phyloP scores from a whole-genome alignment of 164 flowering plant species.

The Taxillus chinensis region DNA sequence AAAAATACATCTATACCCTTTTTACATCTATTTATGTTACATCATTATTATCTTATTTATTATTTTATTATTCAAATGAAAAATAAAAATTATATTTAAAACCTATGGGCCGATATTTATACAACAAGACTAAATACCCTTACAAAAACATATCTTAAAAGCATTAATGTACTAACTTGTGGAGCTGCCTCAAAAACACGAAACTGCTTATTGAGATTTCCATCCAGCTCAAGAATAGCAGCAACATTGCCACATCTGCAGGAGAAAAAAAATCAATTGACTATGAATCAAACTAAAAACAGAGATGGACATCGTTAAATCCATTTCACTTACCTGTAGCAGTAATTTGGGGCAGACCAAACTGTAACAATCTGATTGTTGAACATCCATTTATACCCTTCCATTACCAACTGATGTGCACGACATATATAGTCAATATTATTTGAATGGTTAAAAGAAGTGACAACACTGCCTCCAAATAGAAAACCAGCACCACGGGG shows the following conservation, averaged over 20 bases:
- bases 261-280: not conserved
- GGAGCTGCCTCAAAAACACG: slow-evolving; percentile 99
- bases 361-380: slow-evolving; percentile 91
- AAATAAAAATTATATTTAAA: no score
- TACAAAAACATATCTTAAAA: no score
- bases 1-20: no score
- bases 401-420: slow-evolving; percentile 99
- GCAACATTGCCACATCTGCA: slow-evolving; percentile 99
- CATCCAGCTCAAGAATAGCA: slow-evolving; percentile 96
- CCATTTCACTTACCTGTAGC: slow-evolving; percentile 61
- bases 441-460: slow-evolving; percentile 76
- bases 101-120: no score
- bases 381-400: slow-evolving; percentile 99
- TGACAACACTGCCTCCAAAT: slow-evolving; percentile 91
- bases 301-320: not conserved
- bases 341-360: slow-evolving; percentile 99
- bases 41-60: no score
- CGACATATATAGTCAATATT: slow-evolving; percentile 92
- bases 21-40: no score
- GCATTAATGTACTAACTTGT: slow-evolving; percentile 43
- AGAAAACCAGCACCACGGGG: slow-evolving; percentile 99
- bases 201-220: slow-evolving; percentile 77
- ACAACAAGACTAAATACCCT: no score
- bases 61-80: no score
- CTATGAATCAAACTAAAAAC: not conserved